These are phyloP conservation scores for Globisporangium paddicum DNA, from an alignment of 352 stramenopile genomes.

Conservation along the genomic window DNA sequence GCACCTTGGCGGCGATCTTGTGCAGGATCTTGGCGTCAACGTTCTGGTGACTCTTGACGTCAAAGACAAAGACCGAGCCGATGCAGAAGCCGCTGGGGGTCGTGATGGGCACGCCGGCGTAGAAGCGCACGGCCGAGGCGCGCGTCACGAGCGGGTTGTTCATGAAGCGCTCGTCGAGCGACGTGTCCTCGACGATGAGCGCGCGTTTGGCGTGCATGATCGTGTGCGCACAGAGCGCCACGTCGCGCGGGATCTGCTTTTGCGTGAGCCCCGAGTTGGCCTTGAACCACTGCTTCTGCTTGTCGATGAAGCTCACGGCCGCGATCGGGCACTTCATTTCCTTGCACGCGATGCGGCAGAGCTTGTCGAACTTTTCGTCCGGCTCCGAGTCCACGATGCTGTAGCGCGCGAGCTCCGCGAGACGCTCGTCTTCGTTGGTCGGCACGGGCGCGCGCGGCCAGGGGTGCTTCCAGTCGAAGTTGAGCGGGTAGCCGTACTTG, in stretches of 20 bases:
- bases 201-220: constrained; percentile 85
- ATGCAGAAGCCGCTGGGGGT: constrained; percentile 76
- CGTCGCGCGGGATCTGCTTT: constrained; percentile 78
- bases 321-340: constrained; percentile 88
- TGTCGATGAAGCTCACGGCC: constrained; percentile 84
- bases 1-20: constrained; percentile 84
- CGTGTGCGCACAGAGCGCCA: constrained; percentile 78
- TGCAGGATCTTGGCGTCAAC: constrained; percentile 82
- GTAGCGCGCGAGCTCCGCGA: constrained; percentile 63
- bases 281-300: constrained; percentile 87
- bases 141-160: constrained; percentile 82
- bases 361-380: constrained; percentile 85
- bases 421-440: constrained; percentile 63
- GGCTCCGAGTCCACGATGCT: constrained; percentile 77
- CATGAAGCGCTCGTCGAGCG: constrained; percentile 73
- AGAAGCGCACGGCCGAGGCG: constrained; percentile 79
- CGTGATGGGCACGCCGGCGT: constrained; percentile 77
- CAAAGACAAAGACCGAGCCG: constrained; percentile 83
- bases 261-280: constrained; percentile 80
- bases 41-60: constrained; percentile 73
- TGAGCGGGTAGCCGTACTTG: constrained; percentile 75
- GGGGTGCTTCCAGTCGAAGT: constrained; percentile 84
- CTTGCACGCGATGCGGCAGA: constrained; percentile 85
- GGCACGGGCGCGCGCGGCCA: constrained; percentile 70
- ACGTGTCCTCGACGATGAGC: constrained; percentile 81